phyloP scores from a whole-genome alignment of 306 rosid species.

The Pterocarpus macrocarpus region DNA sequence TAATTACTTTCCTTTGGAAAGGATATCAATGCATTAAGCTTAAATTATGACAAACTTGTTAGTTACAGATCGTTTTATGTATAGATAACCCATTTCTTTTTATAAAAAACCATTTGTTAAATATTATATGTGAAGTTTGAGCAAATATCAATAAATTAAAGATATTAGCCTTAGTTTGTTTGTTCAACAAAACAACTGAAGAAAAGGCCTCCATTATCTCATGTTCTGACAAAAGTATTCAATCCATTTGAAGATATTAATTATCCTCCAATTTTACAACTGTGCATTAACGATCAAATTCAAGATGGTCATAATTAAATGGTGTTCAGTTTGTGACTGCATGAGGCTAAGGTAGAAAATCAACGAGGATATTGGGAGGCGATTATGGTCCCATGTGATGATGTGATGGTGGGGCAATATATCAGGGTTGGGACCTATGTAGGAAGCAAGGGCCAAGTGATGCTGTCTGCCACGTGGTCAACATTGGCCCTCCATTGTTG shows the following conservation, averaged over 20 bases:
- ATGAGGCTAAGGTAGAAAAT: slow-evolving; percentile 29
- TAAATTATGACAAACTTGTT: neutral
- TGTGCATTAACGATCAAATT: neutral
- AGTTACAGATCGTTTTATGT: neutral
- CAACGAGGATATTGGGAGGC: slow-evolving; percentile 41
- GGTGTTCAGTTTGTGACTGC: neutral
- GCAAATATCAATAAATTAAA: neutral
- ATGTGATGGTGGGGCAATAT: slow-evolving; percentile 55
- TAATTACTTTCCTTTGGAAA: neutral
- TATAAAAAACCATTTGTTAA: neutral
- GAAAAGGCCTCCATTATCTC: neutral
- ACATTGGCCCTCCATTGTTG: slow-evolving; percentile 84
- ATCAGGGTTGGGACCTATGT: slow-evolving; percentile 67
- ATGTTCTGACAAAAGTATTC: too few species aligned
- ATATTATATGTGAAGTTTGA: neutral
- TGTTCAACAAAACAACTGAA: neutral
- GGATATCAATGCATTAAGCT: neutral
- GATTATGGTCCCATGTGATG: slow-evolving; percentile 63
- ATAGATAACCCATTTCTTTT: neutral
- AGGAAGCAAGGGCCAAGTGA: slow-evolving; percentile 48
- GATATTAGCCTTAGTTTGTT: neutral
- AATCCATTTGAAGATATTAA: neutral
- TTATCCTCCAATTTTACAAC: neutral
- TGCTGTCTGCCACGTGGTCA: slow-evolving; percentile 96
- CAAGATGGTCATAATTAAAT: neutral